Percentiles rank a stretch among this genome's conserved stretches.
Evolutionary conservation across 768 basidiomycete genomes (phyloP).

Genomic region (Mycena alexandri): DNA sequence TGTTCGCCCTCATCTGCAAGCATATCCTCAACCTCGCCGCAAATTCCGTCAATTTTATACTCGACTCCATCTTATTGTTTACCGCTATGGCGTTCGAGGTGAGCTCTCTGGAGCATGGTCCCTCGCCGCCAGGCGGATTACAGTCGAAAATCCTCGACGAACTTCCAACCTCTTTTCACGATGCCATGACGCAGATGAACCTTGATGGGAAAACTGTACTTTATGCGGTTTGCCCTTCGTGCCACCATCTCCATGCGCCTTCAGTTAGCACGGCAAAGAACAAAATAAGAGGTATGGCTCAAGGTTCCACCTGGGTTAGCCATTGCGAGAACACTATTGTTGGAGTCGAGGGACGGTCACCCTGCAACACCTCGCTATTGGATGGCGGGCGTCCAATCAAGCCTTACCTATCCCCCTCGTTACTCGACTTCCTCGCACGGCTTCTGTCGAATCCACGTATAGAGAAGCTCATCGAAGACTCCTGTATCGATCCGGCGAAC

Average conservation of each 20-base stretch:
- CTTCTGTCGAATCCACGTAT: constrained; percentile 23
- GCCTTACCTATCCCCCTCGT: constrained; percentile 16
- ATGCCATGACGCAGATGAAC: constrained; percentile 16
- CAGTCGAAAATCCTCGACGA: constrained; percentile 13
- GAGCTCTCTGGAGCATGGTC: background rate
- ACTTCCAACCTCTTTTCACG: constrained; percentile 13
- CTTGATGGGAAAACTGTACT: constrained; percentile 24
- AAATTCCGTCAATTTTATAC: constrained; percentile 9
- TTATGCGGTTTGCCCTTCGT: constrained; percentile 25
- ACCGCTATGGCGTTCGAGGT: constrained; percentile 10
- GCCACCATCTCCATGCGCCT: constrained; percentile 24
- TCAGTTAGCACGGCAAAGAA: background rate
- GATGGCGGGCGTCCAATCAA: constrained; percentile 9
- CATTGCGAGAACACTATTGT: constrained; percentile 20
- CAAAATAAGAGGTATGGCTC: too few species aligned
- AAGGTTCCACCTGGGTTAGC: constrained; percentile 1
- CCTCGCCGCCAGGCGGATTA: background rate
- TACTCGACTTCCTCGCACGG: constrained; percentile 24
- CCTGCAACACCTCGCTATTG: constrained; percentile 14
- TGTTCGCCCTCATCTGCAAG: constrained; percentile 21
- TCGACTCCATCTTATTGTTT: background rate
- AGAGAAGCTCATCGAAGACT: constrained; percentile 12
- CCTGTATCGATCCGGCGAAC: background rate
- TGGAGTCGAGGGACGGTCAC: constrained; percentile 1
- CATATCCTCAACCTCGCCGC: constrained; percentile 8